A percentile compares a stretch with the other conserved stretches of the same genome.
phyloP scores from a whole-genome alignment of 495 filamentous ascomycete genomes.

The Clohesyomyces aquaticus region DNA sequence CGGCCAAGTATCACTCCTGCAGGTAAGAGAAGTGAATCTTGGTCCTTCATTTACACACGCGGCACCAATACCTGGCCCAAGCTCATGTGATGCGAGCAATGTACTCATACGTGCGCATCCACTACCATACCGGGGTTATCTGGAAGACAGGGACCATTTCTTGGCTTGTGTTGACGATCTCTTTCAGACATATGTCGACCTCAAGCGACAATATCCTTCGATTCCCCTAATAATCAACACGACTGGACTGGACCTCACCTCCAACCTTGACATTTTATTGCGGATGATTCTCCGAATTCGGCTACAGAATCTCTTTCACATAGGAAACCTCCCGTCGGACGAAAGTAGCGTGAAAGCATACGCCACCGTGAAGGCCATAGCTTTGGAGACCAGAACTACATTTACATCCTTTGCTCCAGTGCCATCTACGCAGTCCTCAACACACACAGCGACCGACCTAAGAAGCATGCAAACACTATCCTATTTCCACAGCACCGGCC shows the following conservation, averaged over 20 bases:
- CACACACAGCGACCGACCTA: constrained; percentile 69
- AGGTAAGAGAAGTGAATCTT: constrained; percentile 66
- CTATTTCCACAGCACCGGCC: constrained; percentile 59
- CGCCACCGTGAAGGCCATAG: not conserved
- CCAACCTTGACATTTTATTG: constrained; percentile 68
- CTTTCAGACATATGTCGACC: constrained; percentile 61
- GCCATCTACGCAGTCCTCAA: too few species aligned
- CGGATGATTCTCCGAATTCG: constrained; percentile 66
- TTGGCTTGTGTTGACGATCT: constrained; percentile 69
- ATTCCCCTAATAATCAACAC: constrained; percentile 76
- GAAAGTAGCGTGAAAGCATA: not conserved
- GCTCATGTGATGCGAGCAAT: constrained; percentile 20
- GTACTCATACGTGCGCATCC: constrained; percentile 67
- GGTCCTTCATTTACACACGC: constrained; percentile 78
- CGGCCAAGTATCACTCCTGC: constrained; percentile 74
- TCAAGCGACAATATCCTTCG: constrained; percentile 46
- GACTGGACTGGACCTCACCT: constrained; percentile 79
- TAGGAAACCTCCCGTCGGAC: constrained; percentile 10
- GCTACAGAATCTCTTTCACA: constrained; percentile 69
- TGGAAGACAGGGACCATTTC: constrained; percentile 72
- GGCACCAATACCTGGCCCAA: constrained; percentile 42
- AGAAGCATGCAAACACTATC: constrained; percentile 80
- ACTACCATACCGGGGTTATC: constrained; percentile 70
- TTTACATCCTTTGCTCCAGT: constrained; percentile 11
- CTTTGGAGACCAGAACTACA: constrained; percentile 1